Percentiles rank a stretch among this genome's conserved stretches.
These are phyloP conservation scores for Calocybe indica DNA, from an alignment of 768 basidiomycete species.

Conservation along the genomic window DNA sequence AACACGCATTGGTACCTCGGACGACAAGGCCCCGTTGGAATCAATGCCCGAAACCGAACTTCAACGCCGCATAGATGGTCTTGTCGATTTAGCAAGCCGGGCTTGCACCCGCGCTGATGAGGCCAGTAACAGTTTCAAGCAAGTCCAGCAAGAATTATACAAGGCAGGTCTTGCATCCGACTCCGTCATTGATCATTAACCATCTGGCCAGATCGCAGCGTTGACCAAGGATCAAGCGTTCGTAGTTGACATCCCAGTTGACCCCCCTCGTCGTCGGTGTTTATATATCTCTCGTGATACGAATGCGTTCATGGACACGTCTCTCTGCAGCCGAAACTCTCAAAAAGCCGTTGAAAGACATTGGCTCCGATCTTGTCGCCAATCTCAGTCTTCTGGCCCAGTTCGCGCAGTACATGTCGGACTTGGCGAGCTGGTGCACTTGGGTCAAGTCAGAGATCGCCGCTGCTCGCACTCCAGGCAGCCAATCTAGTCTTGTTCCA, in stretches of 20 bases:
- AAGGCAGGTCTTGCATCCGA: slow-evolving; percentile 18
- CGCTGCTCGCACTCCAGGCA: too few relatives aligned
- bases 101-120: slow-evolving; percentile 21
- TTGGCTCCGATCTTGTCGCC: slow-evolving; percentile 30
- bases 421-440: slow-evolving; percentile 26
- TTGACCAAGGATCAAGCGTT: slow-evolving; percentile 26
- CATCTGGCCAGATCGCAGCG: slow-evolving; percentile 26
- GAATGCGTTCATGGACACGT: not conserved
- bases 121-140: slow-evolving; percentile 20
- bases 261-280: slow-evolving; percentile 27
- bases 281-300: not conserved
- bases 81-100: slow-evolving; percentile 19
- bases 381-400: slow-evolving; percentile 29
- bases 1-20: not conserved
- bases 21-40: not conserved
- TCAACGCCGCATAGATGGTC: slow-evolving; percentile 9
- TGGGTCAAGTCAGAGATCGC: slow-evolving; percentile 16
- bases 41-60: slow-evolving; percentile 1
- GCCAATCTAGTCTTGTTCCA: too few relatives aligned
- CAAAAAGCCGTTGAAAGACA: slow-evolving; percentile 27
- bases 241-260: slow-evolving; percentile 27
- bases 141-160: slow-evolving; percentile 30
- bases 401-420: slow-evolving; percentile 19
- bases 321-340: slow-evolving; percentile 19
- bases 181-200: not conserved